These are phyloP conservation scores for Butyriboletus appendiculatus DNA, from an alignment of 1,284 basidiomycete genomes.

Conservation along the genomic window DNA sequence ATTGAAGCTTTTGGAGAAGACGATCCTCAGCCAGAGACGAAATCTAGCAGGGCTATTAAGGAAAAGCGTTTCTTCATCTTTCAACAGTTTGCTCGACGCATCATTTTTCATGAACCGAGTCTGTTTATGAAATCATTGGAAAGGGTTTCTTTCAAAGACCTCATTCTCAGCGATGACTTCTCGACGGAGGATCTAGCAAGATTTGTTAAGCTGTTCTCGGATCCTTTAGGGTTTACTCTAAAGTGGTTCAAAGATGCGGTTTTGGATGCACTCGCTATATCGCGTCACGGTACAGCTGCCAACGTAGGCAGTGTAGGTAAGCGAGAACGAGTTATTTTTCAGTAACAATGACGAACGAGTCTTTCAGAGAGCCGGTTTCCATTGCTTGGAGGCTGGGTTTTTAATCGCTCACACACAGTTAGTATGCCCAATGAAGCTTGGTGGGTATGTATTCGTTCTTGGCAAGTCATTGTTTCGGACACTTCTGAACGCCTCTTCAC, in stretches of 20 bases:
- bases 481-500: not conserved
- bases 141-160: constrained; percentile 34
- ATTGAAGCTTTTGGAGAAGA: not conserved
- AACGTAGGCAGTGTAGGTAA: constrained; percentile 17
- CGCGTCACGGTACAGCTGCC: constrained; percentile 8
- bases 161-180: constrained; percentile 33
- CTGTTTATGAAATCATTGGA: constrained; percentile 29
- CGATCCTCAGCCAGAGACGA: not conserved
- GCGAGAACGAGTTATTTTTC: not conserved
- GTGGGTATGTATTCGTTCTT: constrained; percentile 27
- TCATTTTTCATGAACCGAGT: constrained; percentile 30
- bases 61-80: constrained; percentile 3
- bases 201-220: constrained; percentile 9
- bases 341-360: not conserved
- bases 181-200: constrained; percentile 22
- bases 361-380: constrained; percentile 12
- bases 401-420: constrained; percentile 20
- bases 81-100: constrained; percentile 28
- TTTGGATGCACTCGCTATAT: constrained; percentile 31
- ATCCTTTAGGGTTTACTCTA: constrained; percentile 14
- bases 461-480: not conserved
- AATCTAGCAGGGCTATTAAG: not conserved
- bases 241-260: constrained; percentile 35
- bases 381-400: constrained; percentile 36
- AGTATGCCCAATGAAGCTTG: constrained; percentile 33